Percentiles rank a stretch among this genome's conserved stretches.
Conservation (phyloP, 345 rosid genomes). For the thale cress (Arabidopsis thaliana) region DNA sequence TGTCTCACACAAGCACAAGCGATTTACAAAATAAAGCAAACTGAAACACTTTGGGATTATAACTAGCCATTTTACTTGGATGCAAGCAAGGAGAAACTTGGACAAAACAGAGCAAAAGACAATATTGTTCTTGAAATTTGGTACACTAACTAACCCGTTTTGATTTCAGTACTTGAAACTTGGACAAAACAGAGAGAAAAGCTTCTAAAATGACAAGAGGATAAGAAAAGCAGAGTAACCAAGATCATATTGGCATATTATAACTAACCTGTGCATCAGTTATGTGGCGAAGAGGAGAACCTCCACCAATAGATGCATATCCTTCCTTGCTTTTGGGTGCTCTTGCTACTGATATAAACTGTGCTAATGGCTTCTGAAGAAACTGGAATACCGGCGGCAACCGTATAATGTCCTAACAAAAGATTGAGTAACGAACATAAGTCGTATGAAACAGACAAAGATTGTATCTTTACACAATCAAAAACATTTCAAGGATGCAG, state of each 20-base stretch:
- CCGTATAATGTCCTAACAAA: conserved; percentile 82
- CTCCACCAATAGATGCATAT: conserved; percentile 98
- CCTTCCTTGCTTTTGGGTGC: conserved; percentile 99
- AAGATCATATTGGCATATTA: not conserved
- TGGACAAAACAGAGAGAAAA: no score
- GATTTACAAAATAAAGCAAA: not conserved
- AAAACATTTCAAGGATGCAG: not conserved
- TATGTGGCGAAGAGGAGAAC: conserved; percentile 91
- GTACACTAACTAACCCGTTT: not conserved
- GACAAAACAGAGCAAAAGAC: no score
- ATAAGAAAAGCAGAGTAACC: not conserved
- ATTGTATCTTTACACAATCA: not conserved
- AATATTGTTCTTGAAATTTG: no score
- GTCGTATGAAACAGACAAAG: not conserved
- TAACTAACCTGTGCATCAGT: conserved; percentile 85
- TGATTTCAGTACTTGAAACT: conserved; percentile 1
- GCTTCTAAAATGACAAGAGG: not conserved
- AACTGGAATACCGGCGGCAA: conserved; percentile 85
- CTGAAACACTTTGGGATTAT: not conserved
- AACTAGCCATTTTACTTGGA: not conserved
- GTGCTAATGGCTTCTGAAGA: conserved; percentile 96
- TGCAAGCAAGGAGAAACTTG: conserved; percentile 1
- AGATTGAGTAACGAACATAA: not conserved
- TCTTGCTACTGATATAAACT: conserved; percentile 82
- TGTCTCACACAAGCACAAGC: not conserved